A percentile compares a stretch with the other conserved stretches of the same genome.
These are phyloP conservation scores for Macrophomina tecta DNA, from an alignment of 2,329 filamentous ascomycete species.

Conservation along the genomic window DNA sequence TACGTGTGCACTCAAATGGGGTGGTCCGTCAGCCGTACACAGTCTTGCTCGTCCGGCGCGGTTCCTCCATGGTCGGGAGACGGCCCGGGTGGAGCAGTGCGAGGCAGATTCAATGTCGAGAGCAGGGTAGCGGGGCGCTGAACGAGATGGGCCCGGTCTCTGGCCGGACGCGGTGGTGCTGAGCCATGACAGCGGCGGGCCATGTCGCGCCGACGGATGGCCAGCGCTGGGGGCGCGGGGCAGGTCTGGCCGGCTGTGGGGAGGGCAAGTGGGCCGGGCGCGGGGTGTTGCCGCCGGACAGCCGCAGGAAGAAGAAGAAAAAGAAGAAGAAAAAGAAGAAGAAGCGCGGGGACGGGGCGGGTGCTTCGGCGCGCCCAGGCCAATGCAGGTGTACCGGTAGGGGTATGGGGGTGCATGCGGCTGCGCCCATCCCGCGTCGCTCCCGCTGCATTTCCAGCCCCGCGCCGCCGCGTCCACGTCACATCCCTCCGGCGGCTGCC, in stretches of 20 bases:
- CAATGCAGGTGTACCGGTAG: too few relatives aligned
- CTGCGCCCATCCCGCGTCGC: background rate
- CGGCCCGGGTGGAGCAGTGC: conserved; percentile 11
- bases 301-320: too few relatives aligned
- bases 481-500: background rate
- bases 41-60: conserved; percentile 32
- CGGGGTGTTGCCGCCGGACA: too few relatives aligned
- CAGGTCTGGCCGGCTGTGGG: background rate
- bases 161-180: background rate
- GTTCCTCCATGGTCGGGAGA: conserved; percentile 3
- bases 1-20: too few relatives aligned
- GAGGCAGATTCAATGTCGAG: background rate
- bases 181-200: background rate
- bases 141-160: background rate
- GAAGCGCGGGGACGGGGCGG: too few relatives aligned
- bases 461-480: conserved; percentile 19
- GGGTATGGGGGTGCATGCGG: background rate
- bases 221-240: conserved; percentile 8
- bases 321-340: too few relatives aligned
- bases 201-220: conserved; percentile 16
- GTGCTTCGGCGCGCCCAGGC: too few relatives aligned
- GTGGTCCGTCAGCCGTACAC: conserved; percentile 30
- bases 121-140: background rate
- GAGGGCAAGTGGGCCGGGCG: conserved; percentile 3
- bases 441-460: conserved; percentile 23